Evolutionary conservation across 148 eudicot genomes (phyloP).

Genomic region (Chenopodium quinoa): DNA sequence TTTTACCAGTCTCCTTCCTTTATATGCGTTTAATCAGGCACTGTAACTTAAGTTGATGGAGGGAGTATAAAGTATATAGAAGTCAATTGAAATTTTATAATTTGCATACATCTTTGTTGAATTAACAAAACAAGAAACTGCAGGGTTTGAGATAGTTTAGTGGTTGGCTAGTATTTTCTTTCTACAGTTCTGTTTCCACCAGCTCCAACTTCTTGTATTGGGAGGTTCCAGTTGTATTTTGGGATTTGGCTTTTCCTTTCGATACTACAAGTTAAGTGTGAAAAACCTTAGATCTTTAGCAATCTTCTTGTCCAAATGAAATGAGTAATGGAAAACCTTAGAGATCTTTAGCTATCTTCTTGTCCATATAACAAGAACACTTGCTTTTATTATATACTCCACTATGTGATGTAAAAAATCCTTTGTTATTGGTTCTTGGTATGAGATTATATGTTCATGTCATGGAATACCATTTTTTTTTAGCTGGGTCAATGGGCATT

Average conservation of each 20-base stretch:
- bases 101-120: neutral
- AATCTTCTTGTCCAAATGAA: too few relatives aligned
- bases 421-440: neutral
- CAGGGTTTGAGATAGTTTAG: neutral
- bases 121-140: neutral
- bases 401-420: neutral
- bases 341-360: neutral
- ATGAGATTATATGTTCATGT: neutral
- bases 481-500: too few relatives aligned
- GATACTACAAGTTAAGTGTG: neutral
- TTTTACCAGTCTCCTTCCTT: too few relatives aligned
- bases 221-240: neutral
- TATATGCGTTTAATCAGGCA: too few relatives aligned
- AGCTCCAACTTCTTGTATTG: neutral
- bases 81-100: too few relatives aligned
- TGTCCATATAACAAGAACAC: neutral
- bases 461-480: neutral
- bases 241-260: neutral
- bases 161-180: neutral
- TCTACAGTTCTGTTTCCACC: neutral
- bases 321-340: too few relatives aligned
- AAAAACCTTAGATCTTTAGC: neutral
- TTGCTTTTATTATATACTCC: neutral
- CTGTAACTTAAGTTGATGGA: too few relatives aligned
- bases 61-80: too few relatives aligned